Evolutionary conservation across 1,139 yeast genomes (phyloP).

Genomic region (Wickerhamomyces sp.): DNA sequence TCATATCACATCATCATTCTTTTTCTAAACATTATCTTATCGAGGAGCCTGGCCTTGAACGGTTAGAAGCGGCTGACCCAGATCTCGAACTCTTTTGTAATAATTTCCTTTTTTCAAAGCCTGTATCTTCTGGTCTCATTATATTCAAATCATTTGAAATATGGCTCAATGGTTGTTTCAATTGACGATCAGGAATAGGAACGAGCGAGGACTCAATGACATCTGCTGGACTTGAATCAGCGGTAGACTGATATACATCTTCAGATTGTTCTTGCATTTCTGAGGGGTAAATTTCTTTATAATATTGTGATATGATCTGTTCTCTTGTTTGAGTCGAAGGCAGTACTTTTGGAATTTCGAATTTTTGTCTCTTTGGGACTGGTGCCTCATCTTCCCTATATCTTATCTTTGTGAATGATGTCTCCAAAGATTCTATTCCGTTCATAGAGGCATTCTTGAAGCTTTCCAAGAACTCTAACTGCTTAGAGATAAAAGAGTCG

Average conservation of each 20-base stretch:
- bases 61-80: neutral
- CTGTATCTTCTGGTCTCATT: neutral
- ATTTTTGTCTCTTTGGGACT: constrained; percentile 18
- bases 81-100: neutral
- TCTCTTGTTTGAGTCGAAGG: constrained; percentile 16
- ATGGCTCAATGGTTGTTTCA: constrained; percentile 6
- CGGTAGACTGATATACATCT: too few species aligned
- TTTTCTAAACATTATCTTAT: too few species aligned
- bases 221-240: neutral
- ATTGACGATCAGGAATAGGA: constrained; percentile 28
- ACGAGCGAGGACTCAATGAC: constrained; percentile 18
- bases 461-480: constrained; percentile 6
- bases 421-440: constrained; percentile 5
- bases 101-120: neutral
- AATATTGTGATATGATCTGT: constrained; percentile 10
- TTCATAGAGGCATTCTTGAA: constrained; percentile 7
- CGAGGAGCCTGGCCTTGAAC: neutral
- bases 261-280: too few species aligned
- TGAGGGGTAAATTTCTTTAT: constrained; percentile 8
- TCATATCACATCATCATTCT: too few species aligned
- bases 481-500: constrained; percentile 14
- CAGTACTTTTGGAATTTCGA: constrained; percentile 4
- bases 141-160: constrained; percentile 4
- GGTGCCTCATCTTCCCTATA: constrained; percentile 12
- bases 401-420: constrained; percentile 5